A percentile compares a stretch with the other conserved stretches of the same genome.
Conservation (phyloP, 1,284 basidiomycete species). For the Puccinia sorghi region DNA sequence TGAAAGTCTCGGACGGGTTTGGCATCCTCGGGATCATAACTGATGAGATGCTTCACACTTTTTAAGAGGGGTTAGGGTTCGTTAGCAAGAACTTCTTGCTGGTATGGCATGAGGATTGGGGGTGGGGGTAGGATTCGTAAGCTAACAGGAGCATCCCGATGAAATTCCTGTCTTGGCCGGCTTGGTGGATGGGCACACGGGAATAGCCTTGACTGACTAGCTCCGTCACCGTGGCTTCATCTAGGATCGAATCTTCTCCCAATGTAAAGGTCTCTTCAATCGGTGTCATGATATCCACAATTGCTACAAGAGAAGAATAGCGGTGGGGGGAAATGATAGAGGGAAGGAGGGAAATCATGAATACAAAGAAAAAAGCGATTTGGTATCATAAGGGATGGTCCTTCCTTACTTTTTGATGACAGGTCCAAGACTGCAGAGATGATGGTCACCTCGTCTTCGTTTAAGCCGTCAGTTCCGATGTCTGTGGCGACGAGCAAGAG, state of each 20-base stretch:
- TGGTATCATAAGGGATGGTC: not conserved
- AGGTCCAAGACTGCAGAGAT: slow-evolving; percentile 50
- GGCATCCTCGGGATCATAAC: slow-evolving; percentile 80
- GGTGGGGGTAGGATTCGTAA: not conserved
- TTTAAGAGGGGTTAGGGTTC: not conserved
- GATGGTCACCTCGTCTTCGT: slow-evolving; percentile 59
- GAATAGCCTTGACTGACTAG: slow-evolving; percentile 71
- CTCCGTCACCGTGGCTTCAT: slow-evolving; percentile 57
- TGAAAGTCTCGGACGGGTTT: slow-evolving; percentile 73
- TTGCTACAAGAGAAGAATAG: slow-evolving; percentile 50
- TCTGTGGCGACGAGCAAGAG: slow-evolving; percentile 30
- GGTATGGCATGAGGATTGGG: too few relatives aligned
- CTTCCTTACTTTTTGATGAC: slow-evolving; percentile 30
- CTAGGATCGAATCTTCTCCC: slow-evolving; percentile 60
- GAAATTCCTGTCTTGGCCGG: slow-evolving; percentile 73
- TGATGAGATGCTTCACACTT: slow-evolving; percentile 63
- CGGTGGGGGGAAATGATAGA: slow-evolving; percentile 21
- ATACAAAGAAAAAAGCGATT: not conserved
- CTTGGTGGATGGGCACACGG: slow-evolving; percentile 84
- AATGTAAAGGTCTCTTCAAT: slow-evolving; percentile 61
- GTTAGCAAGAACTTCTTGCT: too few relatives aligned
- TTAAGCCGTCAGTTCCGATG: slow-evolving; percentile 57
- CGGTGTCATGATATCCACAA: slow-evolving; percentile 59
- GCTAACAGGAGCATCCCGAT: slow-evolving; percentile 73
- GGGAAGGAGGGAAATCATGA: not conserved